Evolutionary conservation across 495 filamentous ascomycete genomes (phyloP).

Genomic region (Neurospora sp.): DNA sequence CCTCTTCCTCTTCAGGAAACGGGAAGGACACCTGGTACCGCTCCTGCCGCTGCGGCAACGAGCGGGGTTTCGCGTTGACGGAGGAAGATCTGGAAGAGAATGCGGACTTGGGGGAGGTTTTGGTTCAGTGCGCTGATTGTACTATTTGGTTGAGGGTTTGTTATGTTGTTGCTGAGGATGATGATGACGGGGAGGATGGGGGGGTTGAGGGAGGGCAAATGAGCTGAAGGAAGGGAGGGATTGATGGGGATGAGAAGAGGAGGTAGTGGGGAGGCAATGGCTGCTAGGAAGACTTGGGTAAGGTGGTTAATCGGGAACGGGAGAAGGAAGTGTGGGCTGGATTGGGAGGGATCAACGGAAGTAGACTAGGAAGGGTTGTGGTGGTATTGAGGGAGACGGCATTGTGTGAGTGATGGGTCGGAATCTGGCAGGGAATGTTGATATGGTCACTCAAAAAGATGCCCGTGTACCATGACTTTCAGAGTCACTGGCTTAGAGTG

Average conservation of each 20-base stretch:
- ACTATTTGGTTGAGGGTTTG: conserved; percentile 71
- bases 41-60: conserved; percentile 72
- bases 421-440: neutral
- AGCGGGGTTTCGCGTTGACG: conserved; percentile 55
- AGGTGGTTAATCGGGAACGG: neutral
- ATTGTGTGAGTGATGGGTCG: neutral
- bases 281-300: neutral
- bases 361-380: neutral
- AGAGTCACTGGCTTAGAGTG: neutral
- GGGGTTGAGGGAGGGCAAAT: neutral
- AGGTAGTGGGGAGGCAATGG: neutral
- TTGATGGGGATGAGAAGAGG: neutral
- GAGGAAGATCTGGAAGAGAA: conserved; percentile 64
- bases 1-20: neutral
- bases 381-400: neutral
- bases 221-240: no score
- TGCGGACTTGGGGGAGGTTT: conserved; percentile 54
- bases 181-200: conserved; percentile 8
- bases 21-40: conserved; percentile 48
- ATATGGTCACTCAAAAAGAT: neutral
- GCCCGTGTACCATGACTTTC: neutral
- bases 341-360: neutral
- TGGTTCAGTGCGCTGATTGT: conserved; percentile 70
- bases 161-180: conserved; percentile 54
- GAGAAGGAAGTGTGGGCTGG: neutral